Base-by-base conservation (phyloP, 2,329 filamentous ascomycete species). In the Alternaria dauci region DNA sequence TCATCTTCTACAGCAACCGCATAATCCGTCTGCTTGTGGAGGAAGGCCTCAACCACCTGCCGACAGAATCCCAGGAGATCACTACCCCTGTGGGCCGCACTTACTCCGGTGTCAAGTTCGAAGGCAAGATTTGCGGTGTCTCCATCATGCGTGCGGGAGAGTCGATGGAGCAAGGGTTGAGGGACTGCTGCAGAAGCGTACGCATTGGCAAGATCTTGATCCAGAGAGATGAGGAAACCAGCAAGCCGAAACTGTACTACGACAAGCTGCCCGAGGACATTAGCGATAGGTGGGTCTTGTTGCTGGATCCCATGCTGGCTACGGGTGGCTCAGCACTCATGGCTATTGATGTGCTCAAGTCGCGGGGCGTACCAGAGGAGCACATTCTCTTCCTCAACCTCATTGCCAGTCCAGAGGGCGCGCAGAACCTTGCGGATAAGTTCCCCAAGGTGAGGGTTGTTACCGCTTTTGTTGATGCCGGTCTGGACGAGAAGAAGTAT, bases 271-370 rank as follows among this genome's bases (percentile, higher is more conserved):
- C 95, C 7, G 90, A 93, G 76, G 95, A 99, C 77, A 97, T 99
- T 78, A 88, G 91, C 25, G 87, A 94, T 55, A 85, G 95, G 78
- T 99, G 95, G 94, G 94, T 97, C 36, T 83, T 99, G 61, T 84
- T 99, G 44, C 82, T 99, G 46, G 95, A 99, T 77, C 95, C 95
- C n/a, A 99, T 99, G 95, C 94, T 99, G 81, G 95, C 95, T 59
- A 99, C 95, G 70, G 94, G 93, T 69, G 95, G 95, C 47, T 97
- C 94, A 59, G 95, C 95, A 53, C 95, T 93, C 58, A 96, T 99
- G 92, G 95, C 95, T 30, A 94, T 98, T 18, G 92, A 98, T 66
- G 93, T 97, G 3, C 85, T 99, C 69, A 96, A 92, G 77, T 89
- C 89, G 39, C 90, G 92, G 67, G 95, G 95, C 32, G 95, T 99